A percentile compares a stretch with the other conserved stretches of the same genome.
These are phyloP conservation scores for Cercophora samala DNA, from an alignment of 495 filamentous ascomycete species.

Conservation along the genomic window DNA sequence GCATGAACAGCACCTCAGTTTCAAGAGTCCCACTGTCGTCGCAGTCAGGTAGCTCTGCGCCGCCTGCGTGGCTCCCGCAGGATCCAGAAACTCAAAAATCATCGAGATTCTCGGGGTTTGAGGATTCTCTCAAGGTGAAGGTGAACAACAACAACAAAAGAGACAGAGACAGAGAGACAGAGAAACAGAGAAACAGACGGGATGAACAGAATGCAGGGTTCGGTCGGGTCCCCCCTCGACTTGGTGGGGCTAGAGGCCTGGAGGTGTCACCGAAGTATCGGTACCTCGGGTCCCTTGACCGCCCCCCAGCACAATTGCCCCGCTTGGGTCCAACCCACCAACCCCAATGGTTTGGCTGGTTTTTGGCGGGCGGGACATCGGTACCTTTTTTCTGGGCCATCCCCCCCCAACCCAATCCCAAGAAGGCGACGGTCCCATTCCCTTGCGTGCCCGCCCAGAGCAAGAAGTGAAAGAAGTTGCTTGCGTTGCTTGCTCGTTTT, in stretches of 20 bases:
- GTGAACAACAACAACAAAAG: not conserved
- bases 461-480: not conserved
- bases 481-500: not conserved
- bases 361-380: constrained; percentile 28
- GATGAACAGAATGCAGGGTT: constrained; percentile 2
- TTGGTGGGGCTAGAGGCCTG: not conserved
- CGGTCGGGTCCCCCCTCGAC: not conserved
- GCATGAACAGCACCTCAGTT: not conserved
- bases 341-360: constrained; percentile 5
- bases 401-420: constrained; percentile 19
- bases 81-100: not conserved
- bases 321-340: constrained; percentile 32
- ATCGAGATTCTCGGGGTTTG: too few relatives aligned
- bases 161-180: not conserved
- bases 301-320: constrained; percentile 26
- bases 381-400: constrained; percentile 30
- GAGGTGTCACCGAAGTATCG: constrained; percentile 24
- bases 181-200: not conserved
- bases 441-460: constrained; percentile 5
- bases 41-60: constrained; percentile 8
- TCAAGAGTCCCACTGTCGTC: not conserved
- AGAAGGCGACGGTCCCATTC: constrained; percentile 18
- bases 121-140: not conserved
- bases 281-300: constrained; percentile 33
- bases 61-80: not conserved